These are phyloP conservation scores for Zygoascus sp. DNA, from an alignment of 1,139 yeast species.

Conservation along the genomic window DNA sequence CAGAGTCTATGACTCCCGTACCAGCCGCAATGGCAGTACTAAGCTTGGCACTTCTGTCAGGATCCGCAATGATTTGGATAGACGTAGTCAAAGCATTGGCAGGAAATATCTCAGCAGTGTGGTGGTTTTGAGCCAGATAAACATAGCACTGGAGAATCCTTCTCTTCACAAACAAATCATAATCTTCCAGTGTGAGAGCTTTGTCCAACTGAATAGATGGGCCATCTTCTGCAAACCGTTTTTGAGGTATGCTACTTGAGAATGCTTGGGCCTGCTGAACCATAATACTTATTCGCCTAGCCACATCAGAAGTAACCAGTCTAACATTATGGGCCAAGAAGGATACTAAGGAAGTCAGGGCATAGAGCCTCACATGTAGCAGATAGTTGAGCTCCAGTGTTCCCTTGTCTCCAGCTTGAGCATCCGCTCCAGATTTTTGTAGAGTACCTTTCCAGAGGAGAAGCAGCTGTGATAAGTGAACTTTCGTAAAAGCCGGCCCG, in stretches of 20 bases:
- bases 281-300: conserved; percentile 34
- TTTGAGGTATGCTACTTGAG: conserved; percentile 28
- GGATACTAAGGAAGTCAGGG: conserved; percentile 35
- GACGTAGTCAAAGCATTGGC: conserved; percentile 36
- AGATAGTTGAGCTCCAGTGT: conserved; percentile 33
- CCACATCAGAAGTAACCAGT: conserved; percentile 39
- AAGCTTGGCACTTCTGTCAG: conserved; percentile 29
- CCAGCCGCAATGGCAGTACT: conserved; percentile 35
- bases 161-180: conserved; percentile 30
- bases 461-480: conserved; percentile 71
- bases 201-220: conserved; percentile 24
- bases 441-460: conserved; percentile 79
- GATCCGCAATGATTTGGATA: conserved; percentile 35
- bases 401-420: conserved; percentile 29
- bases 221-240: conserved; percentile 29
- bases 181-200: conserved; percentile 28
- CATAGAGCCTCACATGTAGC: conserved; percentile 36
- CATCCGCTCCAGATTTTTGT: conserved; percentile 41
- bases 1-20: conserved; percentile 31
- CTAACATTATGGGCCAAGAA: conserved; percentile 36
- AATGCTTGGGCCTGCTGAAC: conserved; percentile 32
- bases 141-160: conserved; percentile 37
- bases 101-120: conserved; percentile 29
- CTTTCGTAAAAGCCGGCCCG: conserved; percentile 57
- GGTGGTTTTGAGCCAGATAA: conserved; percentile 26